phyloP scores from a whole-genome alignment of 768 basidiomycete genomes.

The Pulveroboletus sp. region DNA sequence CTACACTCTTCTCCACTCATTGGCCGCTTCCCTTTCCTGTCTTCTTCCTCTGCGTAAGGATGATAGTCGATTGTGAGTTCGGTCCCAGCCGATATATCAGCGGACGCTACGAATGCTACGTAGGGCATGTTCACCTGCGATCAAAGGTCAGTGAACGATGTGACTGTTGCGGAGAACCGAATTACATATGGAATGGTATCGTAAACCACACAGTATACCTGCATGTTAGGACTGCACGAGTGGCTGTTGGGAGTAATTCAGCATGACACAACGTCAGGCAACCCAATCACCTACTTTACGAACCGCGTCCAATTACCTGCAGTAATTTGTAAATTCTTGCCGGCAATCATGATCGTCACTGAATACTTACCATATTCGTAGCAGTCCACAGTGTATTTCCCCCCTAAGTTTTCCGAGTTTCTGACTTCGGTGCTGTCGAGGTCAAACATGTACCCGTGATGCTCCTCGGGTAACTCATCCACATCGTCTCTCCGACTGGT shows the following conservation, averaged over 20 bases:
- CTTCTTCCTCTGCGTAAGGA: slow-evolving; percentile 38
- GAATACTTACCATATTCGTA: slow-evolving; percentile 42
- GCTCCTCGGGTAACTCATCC: slow-evolving; percentile 31
- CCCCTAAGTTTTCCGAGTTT: slow-evolving; percentile 30
- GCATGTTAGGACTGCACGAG: slow-evolving; percentile 60
- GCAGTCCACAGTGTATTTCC: slow-evolving; percentile 54
- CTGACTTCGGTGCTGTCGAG: slow-evolving; percentile 53
- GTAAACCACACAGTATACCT: slow-evolving; percentile 55
- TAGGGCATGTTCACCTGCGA: slow-evolving; percentile 56
- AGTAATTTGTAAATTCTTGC: slow-evolving; percentile 1
- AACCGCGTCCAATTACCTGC: slow-evolving; percentile 77
- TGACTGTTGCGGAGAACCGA: background rate
- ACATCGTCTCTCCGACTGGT: slow-evolving; percentile 44
- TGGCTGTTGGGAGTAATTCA: slow-evolving; percentile 43
- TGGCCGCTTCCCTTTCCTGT: slow-evolving; percentile 25
- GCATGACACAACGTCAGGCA: background rate
- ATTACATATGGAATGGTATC: slow-evolving; percentile 56
- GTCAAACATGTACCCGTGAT: slow-evolving; percentile 55
- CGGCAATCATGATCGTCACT: background rate
- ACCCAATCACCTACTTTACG: slow-evolving; percentile 50
- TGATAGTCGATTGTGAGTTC: slow-evolving; percentile 68
- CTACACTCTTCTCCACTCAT: slow-evolving; percentile 31
- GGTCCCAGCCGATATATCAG: slow-evolving; percentile 44
- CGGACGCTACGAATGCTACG: slow-evolving; percentile 52
- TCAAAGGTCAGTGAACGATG: background rate